Evolutionary conservation across 257 asterid species (phyloP), one percentile per base, ranked within the genome.

Genomic region (Osmanthus fragrans): DNA sequence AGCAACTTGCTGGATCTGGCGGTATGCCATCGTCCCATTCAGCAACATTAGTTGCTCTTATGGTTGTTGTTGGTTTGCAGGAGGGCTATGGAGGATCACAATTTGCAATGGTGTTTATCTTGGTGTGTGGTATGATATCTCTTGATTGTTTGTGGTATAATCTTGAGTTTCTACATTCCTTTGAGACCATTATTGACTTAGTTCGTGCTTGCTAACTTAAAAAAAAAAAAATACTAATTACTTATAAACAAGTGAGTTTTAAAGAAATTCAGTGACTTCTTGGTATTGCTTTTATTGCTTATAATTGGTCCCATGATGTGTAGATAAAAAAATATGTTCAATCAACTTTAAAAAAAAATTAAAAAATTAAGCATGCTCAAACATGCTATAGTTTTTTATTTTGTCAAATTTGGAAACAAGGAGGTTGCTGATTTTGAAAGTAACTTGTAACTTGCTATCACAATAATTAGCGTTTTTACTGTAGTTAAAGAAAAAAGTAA

Each of bases 11-110:
- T 77, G 98, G 92, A 76, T 92, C 99, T 1, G 98, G 99, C 21
- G 99, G 99, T 18, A 96, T 96, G 99, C 99, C 99, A 0, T 96
- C 99, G 3, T 93, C 99, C 77, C 98, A 93, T 93, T 90, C 99
- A 30, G 83, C 99, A 74, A 92, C 98, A 10, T 97, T 96, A 73
- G 82, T 92, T 73, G 99, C 99, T 76, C 94, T 93, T 45, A 94
- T 98, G 1, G 75, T 88, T 51, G 97, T 94, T 56, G 86, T 90
- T n/a, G 97, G 99, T 74, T 76, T 91, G 73, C 89, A 80, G 76
- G 97, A 93, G 4, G 97, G 99, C 39, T 93, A 92, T 64, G 98
- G 96, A 77, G 94, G 94, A 77, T 84, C 97, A 25, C 75, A 51
- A 11, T 93, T 93, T 82, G 97, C 97, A 19, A 77, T 49, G 65